Evolutionary conservation across 2,329 filamentous ascomycete species (phyloP).

Genomic region (Drechmeria coniospora): DNA sequence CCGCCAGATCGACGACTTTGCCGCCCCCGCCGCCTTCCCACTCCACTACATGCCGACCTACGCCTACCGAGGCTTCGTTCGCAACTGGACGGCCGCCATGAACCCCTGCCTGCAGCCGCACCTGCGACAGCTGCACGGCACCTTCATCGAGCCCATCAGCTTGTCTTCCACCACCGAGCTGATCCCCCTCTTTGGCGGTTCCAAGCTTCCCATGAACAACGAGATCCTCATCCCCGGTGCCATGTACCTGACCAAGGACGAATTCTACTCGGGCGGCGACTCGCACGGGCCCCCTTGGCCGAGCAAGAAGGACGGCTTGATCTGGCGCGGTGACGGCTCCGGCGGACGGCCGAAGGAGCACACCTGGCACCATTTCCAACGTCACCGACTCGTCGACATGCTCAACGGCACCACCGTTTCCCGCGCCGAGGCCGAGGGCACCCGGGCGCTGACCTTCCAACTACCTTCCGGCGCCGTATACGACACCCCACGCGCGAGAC

Average conservation of each 20-base stretch:
- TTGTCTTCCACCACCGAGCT: conserved; percentile 36
- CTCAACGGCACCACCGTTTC: conserved; percentile 41
- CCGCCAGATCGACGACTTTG: conserved; percentile 14
- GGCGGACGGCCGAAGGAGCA: conserved; percentile 36
- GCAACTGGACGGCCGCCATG: conserved; percentile 41
- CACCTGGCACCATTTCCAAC: conserved; percentile 54
- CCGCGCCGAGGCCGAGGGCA: conserved; percentile 24
- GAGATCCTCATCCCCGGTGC: conserved; percentile 50
- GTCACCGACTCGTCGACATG: conserved; percentile 57
- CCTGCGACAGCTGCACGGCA: conserved; percentile 35
- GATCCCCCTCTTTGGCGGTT: conserved; percentile 46
- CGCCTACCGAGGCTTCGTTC: conserved; percentile 31
- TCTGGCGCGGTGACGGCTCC: conserved; percentile 52
- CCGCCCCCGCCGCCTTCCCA: conserved; percentile 17
- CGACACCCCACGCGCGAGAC: conserved; percentile 20
- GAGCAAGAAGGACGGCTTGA: conserved; percentile 35
- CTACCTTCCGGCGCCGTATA: conserved; percentile 28
- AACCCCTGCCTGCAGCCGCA: conserved; percentile 45
- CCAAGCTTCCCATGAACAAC: conserved; percentile 46
- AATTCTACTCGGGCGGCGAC: conserved; percentile 41
- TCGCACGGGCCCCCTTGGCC: conserved; percentile 41
- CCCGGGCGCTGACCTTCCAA: conserved; percentile 30
- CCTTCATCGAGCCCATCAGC: conserved; percentile 38
- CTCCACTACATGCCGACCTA: conserved; percentile 19
- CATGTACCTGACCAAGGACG: conserved; percentile 46